phyloP scores from a whole-genome alignment of 306 rosid species.

The Rosa chinensis region DNA sequence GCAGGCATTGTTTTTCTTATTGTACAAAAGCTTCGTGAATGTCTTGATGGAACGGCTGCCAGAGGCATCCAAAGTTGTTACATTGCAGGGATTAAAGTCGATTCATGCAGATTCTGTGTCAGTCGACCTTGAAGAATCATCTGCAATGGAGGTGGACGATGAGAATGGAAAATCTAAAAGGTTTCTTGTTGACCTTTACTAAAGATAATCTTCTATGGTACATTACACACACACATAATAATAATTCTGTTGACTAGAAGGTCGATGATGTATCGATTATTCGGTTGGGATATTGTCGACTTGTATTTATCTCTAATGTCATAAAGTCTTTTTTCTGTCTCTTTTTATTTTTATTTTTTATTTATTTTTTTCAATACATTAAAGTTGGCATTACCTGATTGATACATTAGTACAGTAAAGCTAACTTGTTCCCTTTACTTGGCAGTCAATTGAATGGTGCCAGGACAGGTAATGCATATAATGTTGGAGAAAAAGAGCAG shows the following conservation, averaged over 20 bases:
- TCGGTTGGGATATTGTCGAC: not conserved
- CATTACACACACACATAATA: not conserved
- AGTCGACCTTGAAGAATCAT: slow-evolving; percentile 71
- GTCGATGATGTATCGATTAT: not conserved
- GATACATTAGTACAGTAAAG: slow-evolving; percentile 5
- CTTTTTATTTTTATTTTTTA: not conserved
- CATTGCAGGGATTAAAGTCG: slow-evolving; percentile 66
- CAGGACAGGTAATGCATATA: slow-evolving; percentile 47
- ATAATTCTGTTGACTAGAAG: not conserved
- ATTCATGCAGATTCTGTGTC: slow-evolving; percentile 56
- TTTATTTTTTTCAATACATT: not conserved
- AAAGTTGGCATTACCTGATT: not conserved
- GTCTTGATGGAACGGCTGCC: slow-evolving; percentile 83
- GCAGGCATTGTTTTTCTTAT: slow-evolving; percentile 72
- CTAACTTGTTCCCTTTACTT: slow-evolving; percentile 22
- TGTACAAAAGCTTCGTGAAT: slow-evolving; percentile 73
- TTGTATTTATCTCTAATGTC: not conserved
- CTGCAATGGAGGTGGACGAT: slow-evolving; percentile 80
- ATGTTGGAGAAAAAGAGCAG: slow-evolving; percentile 89
- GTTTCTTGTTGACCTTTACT: slow-evolving; percentile 32
- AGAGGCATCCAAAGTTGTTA: slow-evolving; percentile 53
- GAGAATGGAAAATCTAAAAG: slow-evolving; percentile 70
- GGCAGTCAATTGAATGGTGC: slow-evolving; percentile 76
- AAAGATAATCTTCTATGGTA: not conserved
- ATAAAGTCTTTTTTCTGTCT: too few relatives aligned